Conservation (phyloP, 1,139 yeast genomes). For the Pneumocystis murina region DNA sequence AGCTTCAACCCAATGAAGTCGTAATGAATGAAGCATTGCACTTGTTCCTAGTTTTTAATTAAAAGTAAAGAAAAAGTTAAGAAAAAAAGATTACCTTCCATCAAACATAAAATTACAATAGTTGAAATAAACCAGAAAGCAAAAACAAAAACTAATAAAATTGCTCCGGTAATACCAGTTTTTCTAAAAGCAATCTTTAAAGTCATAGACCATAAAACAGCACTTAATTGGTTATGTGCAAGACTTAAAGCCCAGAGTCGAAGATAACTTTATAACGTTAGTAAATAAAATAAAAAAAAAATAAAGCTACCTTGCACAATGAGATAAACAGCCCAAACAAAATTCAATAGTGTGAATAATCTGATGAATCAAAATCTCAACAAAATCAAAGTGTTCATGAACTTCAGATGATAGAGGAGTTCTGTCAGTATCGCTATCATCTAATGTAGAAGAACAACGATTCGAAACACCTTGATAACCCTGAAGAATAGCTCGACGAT, state of each 20-base stretch:
- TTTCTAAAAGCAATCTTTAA: conserved; percentile 66
- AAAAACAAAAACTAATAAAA: conserved; percentile 62
- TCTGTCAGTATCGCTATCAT: conserved; percentile 23
- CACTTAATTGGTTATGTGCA: conserved; percentile 91
- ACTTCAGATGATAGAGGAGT: conserved; percentile 19
- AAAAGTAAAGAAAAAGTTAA: background rate
- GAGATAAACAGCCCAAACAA: conserved; percentile 92
- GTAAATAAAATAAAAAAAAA: conserved; percentile 38
- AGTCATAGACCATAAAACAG: conserved; percentile 95
- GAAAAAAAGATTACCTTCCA: background rate
- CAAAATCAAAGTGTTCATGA: conserved; percentile 46
- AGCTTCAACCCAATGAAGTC: conserved; percentile 98
- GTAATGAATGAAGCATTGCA: conserved; percentile 92
- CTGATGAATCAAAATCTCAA: conserved; percentile 93
- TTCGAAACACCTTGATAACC: conserved; percentile 20
- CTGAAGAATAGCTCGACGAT: conserved; percentile 22
- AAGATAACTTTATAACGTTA: background rate
- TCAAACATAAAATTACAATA: conserved; percentile 68
- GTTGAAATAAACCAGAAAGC: conserved; percentile 93
- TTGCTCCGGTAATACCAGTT: conserved; percentile 53
- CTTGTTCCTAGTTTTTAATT: conserved; percentile 98
- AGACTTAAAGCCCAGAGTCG: conserved; percentile 55
- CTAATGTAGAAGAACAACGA: conserved; percentile 17
- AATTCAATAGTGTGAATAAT: conserved; percentile 97
- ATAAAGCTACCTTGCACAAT: conserved; percentile 91